These are phyloP conservation scores for Solanum bulbocastanum DNA, from an alignment of 257 asterid species.

Conservation along the genomic window DNA sequence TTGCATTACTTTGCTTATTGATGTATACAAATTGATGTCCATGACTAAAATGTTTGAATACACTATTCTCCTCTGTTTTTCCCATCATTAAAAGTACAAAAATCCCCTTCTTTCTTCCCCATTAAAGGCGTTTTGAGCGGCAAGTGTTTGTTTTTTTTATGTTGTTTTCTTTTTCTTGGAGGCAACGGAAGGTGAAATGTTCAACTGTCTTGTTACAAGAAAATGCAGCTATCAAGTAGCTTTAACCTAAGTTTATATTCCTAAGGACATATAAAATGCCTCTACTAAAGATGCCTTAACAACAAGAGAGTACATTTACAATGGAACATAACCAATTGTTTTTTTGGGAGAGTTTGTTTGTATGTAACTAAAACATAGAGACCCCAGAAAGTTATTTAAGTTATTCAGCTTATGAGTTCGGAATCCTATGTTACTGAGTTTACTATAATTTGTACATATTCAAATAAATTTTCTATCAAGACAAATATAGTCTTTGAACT, in stretches of 20 bases:
- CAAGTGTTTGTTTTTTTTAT: not conserved
- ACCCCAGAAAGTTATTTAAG: not conserved
- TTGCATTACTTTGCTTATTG: not conserved
- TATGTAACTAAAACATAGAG: not conserved
- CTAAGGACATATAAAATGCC: not conserved
- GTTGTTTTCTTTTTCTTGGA: not conserved
- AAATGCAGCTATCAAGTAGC: not conserved
- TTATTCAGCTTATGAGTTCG: not conserved
- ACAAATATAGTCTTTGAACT: not conserved
- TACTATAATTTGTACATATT: not conserved
- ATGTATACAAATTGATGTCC: slow-evolving; percentile 25
- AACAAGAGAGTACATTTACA: not conserved
- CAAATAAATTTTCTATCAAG: no score
- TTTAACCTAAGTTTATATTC: not conserved
- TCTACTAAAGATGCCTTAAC: not conserved
- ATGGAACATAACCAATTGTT: not conserved
- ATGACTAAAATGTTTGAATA: slow-evolving; percentile 34
- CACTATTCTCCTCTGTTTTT: not conserved
- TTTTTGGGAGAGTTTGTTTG: not conserved
- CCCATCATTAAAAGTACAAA: slow-evolving; percentile 9
- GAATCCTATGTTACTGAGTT: not conserved
- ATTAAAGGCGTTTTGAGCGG: not conserved
- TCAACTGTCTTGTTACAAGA: not conserved
- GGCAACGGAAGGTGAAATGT: not conserved
- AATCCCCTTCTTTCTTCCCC: not conserved